Conservation (phyloP, 345 rosid genomes). For the Angophora floribunda region DNA sequence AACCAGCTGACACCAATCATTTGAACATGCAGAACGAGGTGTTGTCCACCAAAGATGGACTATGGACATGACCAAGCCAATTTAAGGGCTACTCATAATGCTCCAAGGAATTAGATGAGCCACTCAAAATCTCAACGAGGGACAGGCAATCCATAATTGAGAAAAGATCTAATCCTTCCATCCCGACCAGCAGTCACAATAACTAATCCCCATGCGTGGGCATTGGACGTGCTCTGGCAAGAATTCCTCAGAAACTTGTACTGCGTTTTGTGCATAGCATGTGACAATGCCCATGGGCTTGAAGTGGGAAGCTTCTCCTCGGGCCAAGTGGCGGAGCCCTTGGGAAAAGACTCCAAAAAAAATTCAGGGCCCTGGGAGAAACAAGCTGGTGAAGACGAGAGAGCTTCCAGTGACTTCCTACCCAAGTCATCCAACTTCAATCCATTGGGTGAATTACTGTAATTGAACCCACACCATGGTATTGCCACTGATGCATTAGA, state of each 20-base stretch:
- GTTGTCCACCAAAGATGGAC: not conserved
- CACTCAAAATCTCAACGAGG: slow-evolving; percentile 22
- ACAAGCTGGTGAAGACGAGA: slow-evolving; percentile 34
- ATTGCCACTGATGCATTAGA: slow-evolving; percentile 68
- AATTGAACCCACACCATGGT: slow-evolving; percentile 70
- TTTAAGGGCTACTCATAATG: not conserved
- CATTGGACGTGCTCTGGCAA: slow-evolving; percentile 48
- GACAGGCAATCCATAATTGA: slow-evolving; percentile 83
- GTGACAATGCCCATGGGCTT: slow-evolving; percentile 19
- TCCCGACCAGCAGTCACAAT: slow-evolving; percentile 93
- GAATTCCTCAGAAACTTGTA: slow-evolving; percentile 58
- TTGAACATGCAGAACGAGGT: not conserved
- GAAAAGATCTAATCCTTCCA: slow-evolving; percentile 85
- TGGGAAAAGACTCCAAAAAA: slow-evolving; percentile 58
- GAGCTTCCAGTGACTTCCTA: slow-evolving; percentile 8
- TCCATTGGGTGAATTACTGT: slow-evolving; percentile 5
- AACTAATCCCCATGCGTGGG: slow-evolving; percentile 88
- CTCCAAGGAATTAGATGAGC: not conserved
- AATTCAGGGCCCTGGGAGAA: slow-evolving; percentile 57
- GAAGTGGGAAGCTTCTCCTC: slow-evolving; percentile 78
- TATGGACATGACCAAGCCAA: not conserved
- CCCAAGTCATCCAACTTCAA: slow-evolving; percentile 7
- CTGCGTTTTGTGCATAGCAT: slow-evolving; percentile 51
- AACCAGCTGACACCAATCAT: not conserved
- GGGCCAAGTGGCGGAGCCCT: slow-evolving; percentile 92